Base-by-base conservation (phyloP, 352 stramenopile species). In the Globisporangium parvum region DNA sequence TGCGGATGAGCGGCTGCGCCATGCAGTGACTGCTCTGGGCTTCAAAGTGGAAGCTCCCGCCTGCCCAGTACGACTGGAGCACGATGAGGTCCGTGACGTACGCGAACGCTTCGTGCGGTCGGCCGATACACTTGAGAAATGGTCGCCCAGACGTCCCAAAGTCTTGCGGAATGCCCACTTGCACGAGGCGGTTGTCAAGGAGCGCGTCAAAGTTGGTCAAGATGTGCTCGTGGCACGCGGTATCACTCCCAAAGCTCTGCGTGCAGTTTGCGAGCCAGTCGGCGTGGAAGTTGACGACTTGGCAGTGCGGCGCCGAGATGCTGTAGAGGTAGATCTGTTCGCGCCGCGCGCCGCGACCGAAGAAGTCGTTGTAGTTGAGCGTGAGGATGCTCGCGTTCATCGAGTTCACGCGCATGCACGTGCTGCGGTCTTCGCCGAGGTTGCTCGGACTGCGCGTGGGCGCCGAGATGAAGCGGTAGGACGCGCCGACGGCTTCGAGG, bases 41-140 rank as follows among this genome's bases (percentile, higher is more conserved):
- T 52, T 80, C 63, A 3, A 83, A 51, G 49, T 77, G 65, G 54
- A 73, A 79, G 28, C 62, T 65, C 0, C 70, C 67, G 5, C 73
- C 76, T 0, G 76, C 63, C 76, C 76, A 85, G 59, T 75, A 85
- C 1, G 67, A 73, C 55, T 82, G 69, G 6, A 76, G 65, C 12
- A 76, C 63, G 71, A 85, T 68, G 33, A 85, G 60, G 53, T 87
- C 71, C 3, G 76, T 77, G 15, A 77, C 75, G 46, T 70, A 87
- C 24, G 66, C 61, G 57, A 87, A 87, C 2, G 55, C 24, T 1
- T 46, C 33, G 6, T 62, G 28, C 0, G 76, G 63, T 9, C 73
- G 71, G 1, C 71, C 73, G 15, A 55, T 57, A 51, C 73, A 87
- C 23, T 72, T 69, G 37, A 87, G 55, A 20, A 85, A 87, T 0